Conservation (phyloP, 2,329 filamentous ascomycete species). For the Coleophoma eucalyptorum region DNA sequence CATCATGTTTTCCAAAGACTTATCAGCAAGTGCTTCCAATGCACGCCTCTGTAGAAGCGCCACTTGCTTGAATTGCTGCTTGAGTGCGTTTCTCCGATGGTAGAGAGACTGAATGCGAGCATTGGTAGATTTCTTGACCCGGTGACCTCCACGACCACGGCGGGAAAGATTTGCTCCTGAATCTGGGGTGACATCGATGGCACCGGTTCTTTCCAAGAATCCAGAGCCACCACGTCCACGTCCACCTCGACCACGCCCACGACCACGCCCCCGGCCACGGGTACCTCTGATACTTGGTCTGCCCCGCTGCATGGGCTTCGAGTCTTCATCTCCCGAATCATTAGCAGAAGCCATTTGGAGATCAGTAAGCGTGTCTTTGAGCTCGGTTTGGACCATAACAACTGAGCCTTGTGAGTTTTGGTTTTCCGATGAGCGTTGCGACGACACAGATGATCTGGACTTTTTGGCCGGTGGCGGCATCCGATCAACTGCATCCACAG, state of each 20-base stretch:
- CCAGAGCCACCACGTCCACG: neutral
- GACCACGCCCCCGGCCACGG: conserved; percentile 18
- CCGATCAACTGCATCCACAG: conserved; percentile 10
- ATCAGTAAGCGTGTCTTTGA: conserved; percentile 4
- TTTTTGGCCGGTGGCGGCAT: conserved; percentile 14
- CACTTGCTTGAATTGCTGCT: conserved; percentile 21
- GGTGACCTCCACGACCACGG: conserved; percentile 16
- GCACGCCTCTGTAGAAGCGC: conserved; percentile 17
- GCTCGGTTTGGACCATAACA: neutral
- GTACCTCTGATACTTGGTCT: conserved; percentile 7
- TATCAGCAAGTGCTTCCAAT: conserved; percentile 20
- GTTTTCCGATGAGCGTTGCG: conserved; percentile 1
- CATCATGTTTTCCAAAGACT: conserved; percentile 17
- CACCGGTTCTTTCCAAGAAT: neutral
- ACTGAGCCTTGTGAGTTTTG: conserved; percentile 2
- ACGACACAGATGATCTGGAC: neutral
- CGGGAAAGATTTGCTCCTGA: neutral
- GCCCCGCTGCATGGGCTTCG: neutral
- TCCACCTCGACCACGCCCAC: neutral
- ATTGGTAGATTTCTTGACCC: conserved; percentile 22
- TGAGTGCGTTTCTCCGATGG: conserved; percentile 21
- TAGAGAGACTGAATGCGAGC: conserved; percentile 23
- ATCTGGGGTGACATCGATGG: neutral
- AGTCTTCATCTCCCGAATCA: conserved; percentile 7
- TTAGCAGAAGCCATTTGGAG: conserved; percentile 8